phyloP scores from a whole-genome alignment of 139 green algal genomes.

The Trebouxia sp. region DNA sequence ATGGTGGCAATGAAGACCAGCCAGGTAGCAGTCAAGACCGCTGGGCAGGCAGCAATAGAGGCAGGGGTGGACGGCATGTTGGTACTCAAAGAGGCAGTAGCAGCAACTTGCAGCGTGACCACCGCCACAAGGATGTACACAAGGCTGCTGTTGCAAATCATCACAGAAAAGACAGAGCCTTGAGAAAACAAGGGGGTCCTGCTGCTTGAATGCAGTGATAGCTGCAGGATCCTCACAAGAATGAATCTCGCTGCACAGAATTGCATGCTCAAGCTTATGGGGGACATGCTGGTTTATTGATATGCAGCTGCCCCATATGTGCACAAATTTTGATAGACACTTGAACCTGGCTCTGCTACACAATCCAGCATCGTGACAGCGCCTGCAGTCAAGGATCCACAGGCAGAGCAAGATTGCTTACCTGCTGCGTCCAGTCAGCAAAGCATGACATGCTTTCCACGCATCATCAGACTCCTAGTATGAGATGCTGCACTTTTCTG shows the following conservation, averaged over 20 bases:
- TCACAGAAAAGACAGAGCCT: slow-evolving; percentile 72
- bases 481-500: too few relatives aligned
- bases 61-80: background rate
- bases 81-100: slow-evolving; percentile 14
- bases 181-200: slow-evolving; percentile 48
- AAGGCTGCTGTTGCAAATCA: slow-evolving; percentile 79
- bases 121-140: slow-evolving; percentile 72
- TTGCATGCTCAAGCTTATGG: too few relatives aligned
- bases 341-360: background rate
- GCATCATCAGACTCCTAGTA: too few relatives aligned
- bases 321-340: background rate
- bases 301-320: too few relatives aligned
- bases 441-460: too few relatives aligned
- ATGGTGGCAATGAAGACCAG: background rate
- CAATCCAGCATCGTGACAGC: background rate
- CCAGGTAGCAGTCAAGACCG: background rate
- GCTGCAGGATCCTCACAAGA: too few relatives aligned
- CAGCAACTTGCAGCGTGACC: slow-evolving; percentile 10
- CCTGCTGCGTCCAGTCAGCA: too few relatives aligned
- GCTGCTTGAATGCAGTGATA: background rate
- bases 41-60: background rate
- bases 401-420: background rate
- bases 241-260: too few relatives aligned
- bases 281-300: too few relatives aligned
- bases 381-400: background rate